Conservation (phyloP, 257 asterid species). For the Leonotis leonurus region DNA sequence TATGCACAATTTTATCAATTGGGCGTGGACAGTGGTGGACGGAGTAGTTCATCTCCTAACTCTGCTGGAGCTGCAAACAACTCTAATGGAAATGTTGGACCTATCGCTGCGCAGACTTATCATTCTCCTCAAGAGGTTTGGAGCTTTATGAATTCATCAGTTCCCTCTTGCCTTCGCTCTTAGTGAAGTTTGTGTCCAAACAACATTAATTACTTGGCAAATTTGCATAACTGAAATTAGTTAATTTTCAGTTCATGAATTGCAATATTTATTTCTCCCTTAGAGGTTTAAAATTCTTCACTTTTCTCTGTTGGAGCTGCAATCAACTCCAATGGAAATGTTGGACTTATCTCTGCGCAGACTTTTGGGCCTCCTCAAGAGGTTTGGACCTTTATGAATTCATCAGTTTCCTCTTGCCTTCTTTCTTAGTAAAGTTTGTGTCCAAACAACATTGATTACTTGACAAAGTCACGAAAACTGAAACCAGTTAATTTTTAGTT, state of each 20-base stretch:
- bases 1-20: conserved; percentile 65
- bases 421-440: not conserved
- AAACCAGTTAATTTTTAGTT: not conserved
- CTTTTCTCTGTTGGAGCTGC: conserved; percentile 50
- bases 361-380: conserved; percentile 69
- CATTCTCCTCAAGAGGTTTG: conserved; percentile 87
- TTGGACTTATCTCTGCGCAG: conserved; percentile 47
- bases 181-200: conserved; percentile 1
- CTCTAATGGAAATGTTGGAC: conserved; percentile 43
- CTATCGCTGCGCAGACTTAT: conserved; percentile 53
- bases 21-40: conserved; percentile 60
- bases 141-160: not conserved
- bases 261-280: not conserved
- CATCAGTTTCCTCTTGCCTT: not conserved
- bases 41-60: conserved; percentile 61
- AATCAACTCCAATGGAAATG: conserved; percentile 52
- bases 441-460: not conserved
- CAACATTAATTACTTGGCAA: not conserved
- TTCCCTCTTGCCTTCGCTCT: not conserved
- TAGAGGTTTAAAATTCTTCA: not conserved
- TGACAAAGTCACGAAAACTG: not conserved
- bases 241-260: not conserved
- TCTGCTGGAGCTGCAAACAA: conserved; percentile 56
- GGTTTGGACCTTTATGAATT: conserved; percentile 38
- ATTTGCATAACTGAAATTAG: not conserved